Percentiles rank a stretch among this genome's conserved stretches.
phyloP scores from a whole-genome alignment of 345 rosid genomes.

The Eucalyptus polybractea region DNA sequence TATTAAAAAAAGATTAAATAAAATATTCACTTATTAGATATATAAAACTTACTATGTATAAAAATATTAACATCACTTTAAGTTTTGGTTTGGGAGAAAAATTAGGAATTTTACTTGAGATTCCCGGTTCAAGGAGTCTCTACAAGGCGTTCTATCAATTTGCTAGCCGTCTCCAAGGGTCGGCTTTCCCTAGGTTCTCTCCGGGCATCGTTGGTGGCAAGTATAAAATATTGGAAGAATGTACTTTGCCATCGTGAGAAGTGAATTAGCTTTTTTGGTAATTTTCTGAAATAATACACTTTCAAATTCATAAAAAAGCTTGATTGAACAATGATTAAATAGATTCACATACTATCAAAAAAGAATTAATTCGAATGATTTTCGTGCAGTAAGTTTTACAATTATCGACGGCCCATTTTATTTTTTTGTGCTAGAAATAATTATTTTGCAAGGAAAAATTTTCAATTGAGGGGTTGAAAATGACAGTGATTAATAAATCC shows the following conservation, averaged over 20 bases:
- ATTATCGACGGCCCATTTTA: accelerated
- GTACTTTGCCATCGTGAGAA: neutral
- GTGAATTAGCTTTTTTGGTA: neutral
- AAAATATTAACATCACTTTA: no score
- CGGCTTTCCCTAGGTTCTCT: no score
- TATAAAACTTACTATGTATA: no score
- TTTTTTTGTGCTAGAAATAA: neutral
- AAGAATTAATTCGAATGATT: neutral
- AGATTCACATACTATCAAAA: neutral
- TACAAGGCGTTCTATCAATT: no score
- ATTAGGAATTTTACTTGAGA: no score
- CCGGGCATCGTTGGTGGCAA: no score
- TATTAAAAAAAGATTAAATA: no score
- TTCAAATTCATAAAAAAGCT: neutral
- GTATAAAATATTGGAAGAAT: no score
- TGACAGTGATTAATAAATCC: neutral
- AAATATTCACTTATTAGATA: no score
- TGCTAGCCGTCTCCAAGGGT: no score
- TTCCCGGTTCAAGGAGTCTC: no score
- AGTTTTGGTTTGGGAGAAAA: accelerated
- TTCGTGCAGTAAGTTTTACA: neutral
- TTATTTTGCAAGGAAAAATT: neutral
- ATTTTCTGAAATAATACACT: neutral
- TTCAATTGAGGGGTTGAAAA: neutral
- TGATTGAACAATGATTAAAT: neutral